Evolutionary conservation across 345 rosid genomes (phyloP), one percentile per base, ranked within the genome.

Genomic region (Boechera divaricarpa): DNA sequence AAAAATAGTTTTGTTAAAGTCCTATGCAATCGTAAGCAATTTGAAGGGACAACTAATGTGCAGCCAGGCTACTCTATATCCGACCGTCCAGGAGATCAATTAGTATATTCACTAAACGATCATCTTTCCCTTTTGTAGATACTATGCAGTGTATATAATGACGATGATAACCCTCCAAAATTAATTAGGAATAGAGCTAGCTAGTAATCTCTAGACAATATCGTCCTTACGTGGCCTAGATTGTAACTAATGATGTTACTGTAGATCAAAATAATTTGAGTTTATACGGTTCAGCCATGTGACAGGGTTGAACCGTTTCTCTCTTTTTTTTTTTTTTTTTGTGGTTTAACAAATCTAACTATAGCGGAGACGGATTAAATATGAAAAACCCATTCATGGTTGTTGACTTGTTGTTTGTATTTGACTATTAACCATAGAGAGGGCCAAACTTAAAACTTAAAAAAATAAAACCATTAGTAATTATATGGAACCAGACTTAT

Each of bases 31-130:
- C 81, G 81, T 78, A 64, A 78, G 77, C 72, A 32, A 9, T 48
- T 49, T 72, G 81, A 77, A 78, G 73, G 52, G 81, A 78, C 77
- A 72, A 72, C 63, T 72, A 78, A 72, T 72, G 31, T 65, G 61
- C 73, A 77, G 62, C 77, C 49, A 65, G 77, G 52, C 77, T 56
- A 57, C 32, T 63, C n/a, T 32, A 16, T 35, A 77, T 38, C 24
- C 76, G 72, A 70, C 76, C 72, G 76, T 56, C 80, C 36, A 6
- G 42, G 76, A 47, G 45, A 77, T 42, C 54, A 70, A 35, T 55
- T 70, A 63, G 24, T 70, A 70, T 77, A 63, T 44, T 62, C 69
- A 64, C 60, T 41, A 26, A 55, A 62, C 15, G 60, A 45, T 55
- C 10, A 35, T 24, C 0, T 42, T 44, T 26, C 29, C 41, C 12